phyloP scores from a whole-genome alignment of 2,329 filamentous ascomycete species.

The Uncinocarpus reesii region DNA sequence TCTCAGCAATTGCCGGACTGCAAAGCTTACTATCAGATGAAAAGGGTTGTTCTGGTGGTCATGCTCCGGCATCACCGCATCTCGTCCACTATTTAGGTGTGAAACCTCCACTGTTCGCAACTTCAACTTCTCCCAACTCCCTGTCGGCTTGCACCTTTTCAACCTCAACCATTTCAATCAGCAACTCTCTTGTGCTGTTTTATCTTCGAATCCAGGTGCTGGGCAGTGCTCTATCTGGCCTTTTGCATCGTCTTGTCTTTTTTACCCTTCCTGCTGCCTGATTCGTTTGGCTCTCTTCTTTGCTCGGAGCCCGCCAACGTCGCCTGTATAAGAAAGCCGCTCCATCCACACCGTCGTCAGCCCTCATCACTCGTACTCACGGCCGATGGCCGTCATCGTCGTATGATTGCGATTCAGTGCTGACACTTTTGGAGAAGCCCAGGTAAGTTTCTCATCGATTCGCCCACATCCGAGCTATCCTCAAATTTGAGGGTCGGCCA shows the following conservation, averaged over 20 bases:
- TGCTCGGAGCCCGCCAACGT: neutral
- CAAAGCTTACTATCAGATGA: neutral
- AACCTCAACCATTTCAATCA: slow-evolving; percentile 6
- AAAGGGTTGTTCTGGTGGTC: neutral
- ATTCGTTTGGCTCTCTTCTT: neutral
- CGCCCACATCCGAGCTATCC: slow-evolving; percentile 28
- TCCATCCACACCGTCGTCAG: slow-evolving; percentile 8
- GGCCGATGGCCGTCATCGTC: slow-evolving; percentile 16
- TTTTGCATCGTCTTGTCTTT: neutral
- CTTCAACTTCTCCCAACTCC: slow-evolving; percentile 4
- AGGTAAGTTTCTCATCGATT: slow-evolving; percentile 18
- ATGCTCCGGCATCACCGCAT: slow-evolving; percentile 9
- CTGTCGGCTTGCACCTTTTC: slow-evolving; percentile 4
- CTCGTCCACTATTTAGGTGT: slow-evolving; percentile 8
- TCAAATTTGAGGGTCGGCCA: slow-evolving; percentile 15
- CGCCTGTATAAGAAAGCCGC: slow-evolving; percentile 11
- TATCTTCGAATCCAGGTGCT: neutral
- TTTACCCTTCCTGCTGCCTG: neutral
- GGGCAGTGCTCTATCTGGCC: neutral
- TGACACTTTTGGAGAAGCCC: slow-evolving; percentile 13
- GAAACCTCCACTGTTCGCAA: slow-evolving; percentile 14
- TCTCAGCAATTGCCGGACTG: too few species aligned
- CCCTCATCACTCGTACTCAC: slow-evolving; percentile 1
- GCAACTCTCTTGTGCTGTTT: neutral
- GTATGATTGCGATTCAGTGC: slow-evolving; percentile 28